Evolutionary conservation across 2,329 filamentous ascomycete genomes (phyloP).

Genomic region (Pseudogymnoascus sp.): DNA sequence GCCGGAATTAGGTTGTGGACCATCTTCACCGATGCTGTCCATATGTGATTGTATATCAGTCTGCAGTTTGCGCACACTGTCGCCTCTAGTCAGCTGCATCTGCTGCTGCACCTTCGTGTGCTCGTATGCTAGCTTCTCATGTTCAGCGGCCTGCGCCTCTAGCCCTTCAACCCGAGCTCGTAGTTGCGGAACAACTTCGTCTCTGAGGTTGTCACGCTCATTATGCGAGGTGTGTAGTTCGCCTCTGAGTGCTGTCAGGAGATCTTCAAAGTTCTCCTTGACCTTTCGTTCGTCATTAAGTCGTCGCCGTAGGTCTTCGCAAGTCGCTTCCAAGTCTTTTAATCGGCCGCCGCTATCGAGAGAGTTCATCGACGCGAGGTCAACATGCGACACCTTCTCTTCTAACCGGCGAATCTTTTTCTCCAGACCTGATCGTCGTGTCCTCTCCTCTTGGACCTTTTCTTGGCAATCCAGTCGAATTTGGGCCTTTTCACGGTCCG

Average conservation of each 20-base stretch:
- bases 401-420: conserved; percentile 77
- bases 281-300: conserved; percentile 77
- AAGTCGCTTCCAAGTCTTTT: conserved; percentile 68
- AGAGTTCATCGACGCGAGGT: conserved; percentile 45
- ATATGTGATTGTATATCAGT: conserved; percentile 37
- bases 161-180: conserved; percentile 69
- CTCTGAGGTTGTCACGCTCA: conserved; percentile 84
- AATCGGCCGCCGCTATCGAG: conserved; percentile 54
- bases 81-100: background rate
- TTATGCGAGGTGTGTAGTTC: conserved; percentile 78
- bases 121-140: conserved; percentile 69
- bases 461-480: conserved; percentile 77
- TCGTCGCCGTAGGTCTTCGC: conserved; percentile 77
- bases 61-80: conserved; percentile 36
- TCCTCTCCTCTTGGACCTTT: conserved; percentile 81
- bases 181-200: conserved; percentile 78
- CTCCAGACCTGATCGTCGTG: conserved; percentile 68
- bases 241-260: conserved; percentile 73
- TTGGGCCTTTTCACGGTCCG: conserved; percentile 86
- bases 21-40: conserved; percentile 54
- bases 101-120: conserved; percentile 12
- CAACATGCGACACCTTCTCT: conserved; percentile 60
- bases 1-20: conserved; percentile 44
- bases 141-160: conserved; percentile 65
- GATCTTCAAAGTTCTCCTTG: conserved; percentile 90